phyloP scores from a whole-genome alignment of 2,329 filamentous ascomycete species.

The Pseudogymnoascus sp. region DNA sequence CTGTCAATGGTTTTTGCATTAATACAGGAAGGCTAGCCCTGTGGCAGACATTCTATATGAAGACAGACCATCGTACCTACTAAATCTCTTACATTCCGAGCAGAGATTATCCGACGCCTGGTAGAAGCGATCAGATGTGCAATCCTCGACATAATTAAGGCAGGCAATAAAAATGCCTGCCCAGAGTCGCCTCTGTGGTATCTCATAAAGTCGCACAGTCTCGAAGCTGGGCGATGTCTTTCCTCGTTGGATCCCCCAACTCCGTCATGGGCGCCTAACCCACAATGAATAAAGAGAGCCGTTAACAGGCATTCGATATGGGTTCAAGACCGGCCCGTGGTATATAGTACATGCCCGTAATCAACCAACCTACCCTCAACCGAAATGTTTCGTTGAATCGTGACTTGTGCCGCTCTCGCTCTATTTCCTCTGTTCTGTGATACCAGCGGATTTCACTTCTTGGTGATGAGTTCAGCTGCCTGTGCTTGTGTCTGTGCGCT shows the following conservation, averaged over 20 bases:
- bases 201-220: background rate
- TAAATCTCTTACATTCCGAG: background rate
- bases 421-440: background rate
- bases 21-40: background rate
- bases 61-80: background rate
- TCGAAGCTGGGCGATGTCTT: background rate
- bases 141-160: background rate
- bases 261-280: background rate
- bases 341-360: background rate
- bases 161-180: background rate
- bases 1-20: background rate
- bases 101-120: background rate
- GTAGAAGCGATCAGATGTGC: background rate
- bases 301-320: background rate
- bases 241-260: background rate
- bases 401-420: background rate
- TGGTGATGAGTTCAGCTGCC: background rate
- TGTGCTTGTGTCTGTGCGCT: background rate
- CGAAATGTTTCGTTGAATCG: background rate
- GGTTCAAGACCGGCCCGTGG: background rate
- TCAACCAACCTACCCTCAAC: background rate
- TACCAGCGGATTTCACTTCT: background rate
- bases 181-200: background rate
- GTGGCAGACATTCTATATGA: background rate
- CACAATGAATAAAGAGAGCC: background rate